phyloP scores from a whole-genome alignment of 192 early-diverging fungal species.

The Mortierella hygrophila region DNA sequence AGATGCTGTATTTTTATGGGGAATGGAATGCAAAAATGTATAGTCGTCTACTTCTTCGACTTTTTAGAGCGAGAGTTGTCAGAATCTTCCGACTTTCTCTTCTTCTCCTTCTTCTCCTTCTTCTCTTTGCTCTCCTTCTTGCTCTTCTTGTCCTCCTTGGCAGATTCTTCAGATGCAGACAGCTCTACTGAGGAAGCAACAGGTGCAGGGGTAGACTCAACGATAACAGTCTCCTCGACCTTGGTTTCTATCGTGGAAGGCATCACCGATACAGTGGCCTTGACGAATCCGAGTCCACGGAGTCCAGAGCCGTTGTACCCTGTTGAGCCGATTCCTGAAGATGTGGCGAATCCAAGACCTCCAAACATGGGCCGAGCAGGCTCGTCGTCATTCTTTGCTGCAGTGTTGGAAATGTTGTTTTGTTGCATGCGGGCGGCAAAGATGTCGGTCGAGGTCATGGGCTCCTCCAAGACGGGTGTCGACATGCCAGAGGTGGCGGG shows the following conservation, averaged over 20 bases:
- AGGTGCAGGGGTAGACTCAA: not conserved
- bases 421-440: slow-evolving; percentile 50
- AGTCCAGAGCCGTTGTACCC: slow-evolving; percentile 40
- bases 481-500: slow-evolving; percentile 49
- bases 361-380: slow-evolving; percentile 41
- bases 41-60: slow-evolving; percentile 41
- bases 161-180: not conserved
- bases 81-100: slow-evolving; percentile 34
- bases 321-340: slow-evolving; percentile 35
- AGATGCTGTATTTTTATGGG: not conserved
- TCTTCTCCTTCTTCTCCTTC: slow-evolving; percentile 34
- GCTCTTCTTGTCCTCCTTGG: slow-evolving; percentile 28
- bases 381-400: slow-evolving; percentile 16
- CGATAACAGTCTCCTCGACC: slow-evolving; percentile 33
- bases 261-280: slow-evolving; percentile 51
- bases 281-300: slow-evolving; percentile 52
- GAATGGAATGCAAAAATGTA: not conserved
- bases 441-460: slow-evolving; percentile 45
- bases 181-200: not conserved
- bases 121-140: slow-evolving; percentile 39
- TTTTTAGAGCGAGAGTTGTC: slow-evolving; percentile 42
- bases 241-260: slow-evolving; percentile 52
- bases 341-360: slow-evolving; percentile 47
- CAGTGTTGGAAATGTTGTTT: slow-evolving; percentile 13
- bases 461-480: slow-evolving; percentile 38